These are phyloP conservation scores for Fusarium verticillioides DNA, from an alignment of 2,329 filamentous ascomycete genomes.

Conservation along the genomic window DNA sequence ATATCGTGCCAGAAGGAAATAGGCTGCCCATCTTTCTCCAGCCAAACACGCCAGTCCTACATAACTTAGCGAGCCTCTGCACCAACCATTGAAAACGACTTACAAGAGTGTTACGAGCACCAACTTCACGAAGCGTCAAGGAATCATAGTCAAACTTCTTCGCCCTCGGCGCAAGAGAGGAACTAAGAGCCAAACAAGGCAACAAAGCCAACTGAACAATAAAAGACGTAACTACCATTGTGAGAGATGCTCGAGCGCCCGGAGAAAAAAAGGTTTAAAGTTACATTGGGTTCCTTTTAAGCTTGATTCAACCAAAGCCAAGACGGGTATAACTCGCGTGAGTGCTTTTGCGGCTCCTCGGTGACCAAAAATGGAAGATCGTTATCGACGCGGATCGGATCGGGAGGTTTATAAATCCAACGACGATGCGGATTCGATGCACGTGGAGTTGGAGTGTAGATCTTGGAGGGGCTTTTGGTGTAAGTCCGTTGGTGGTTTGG, in stretches of 20 bases:
- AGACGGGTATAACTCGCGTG: conserved; percentile 24
- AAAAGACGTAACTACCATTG: conserved; percentile 31
- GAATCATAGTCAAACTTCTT: conserved; percentile 44
- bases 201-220: conserved; percentile 35
- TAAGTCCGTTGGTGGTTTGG: background rate
- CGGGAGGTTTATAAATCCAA: conserved; percentile 32
- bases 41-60: conserved; percentile 55
- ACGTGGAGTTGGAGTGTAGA: conserved; percentile 32
- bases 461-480: conserved; percentile 8
- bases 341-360: conserved; percentile 19
- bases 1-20: conserved; percentile 58
- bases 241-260: background rate
- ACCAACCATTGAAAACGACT: background rate
- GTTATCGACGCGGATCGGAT: conserved; percentile 7
- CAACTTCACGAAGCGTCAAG: conserved; percentile 50
- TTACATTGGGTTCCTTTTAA: conserved; percentile 30
- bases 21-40: conserved; percentile 53
- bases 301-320: conserved; percentile 15
- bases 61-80: background rate
- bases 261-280: background rate
- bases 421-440: conserved; percentile 13
- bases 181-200: conserved; percentile 30
- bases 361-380: conserved; percentile 35
- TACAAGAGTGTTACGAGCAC: conserved; percentile 53
- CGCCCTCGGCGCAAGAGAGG: conserved; percentile 14